Evolutionary conservation across 352 stramenopile genomes (phyloP), one percentile per base, ranked within the genome.

Genomic region (Phytophthora rubi): DNA sequence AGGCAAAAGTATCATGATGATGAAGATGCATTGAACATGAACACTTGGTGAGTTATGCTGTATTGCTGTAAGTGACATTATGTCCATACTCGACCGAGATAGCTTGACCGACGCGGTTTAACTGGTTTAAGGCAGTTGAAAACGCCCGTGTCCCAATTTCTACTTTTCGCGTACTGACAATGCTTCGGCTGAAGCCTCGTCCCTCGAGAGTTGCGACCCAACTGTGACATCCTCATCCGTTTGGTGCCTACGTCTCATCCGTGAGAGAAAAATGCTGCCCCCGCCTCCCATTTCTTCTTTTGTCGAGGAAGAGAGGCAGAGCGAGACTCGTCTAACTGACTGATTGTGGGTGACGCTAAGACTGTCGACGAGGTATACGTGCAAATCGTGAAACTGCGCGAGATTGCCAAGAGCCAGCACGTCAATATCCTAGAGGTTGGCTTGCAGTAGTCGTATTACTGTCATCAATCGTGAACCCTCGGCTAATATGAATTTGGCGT

Each of bases 351-450:
- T 4, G 66, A 74, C 55, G 35, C 61, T 5, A 67, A 68, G 60
- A 71, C 60, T 59, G 55, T 51, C n/a, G 42, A 74, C 37, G 49
- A 56, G 6, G 60, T 77, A 7, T 72, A 75, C 35, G 56, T 52
- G 13, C 71, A 75, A 65, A 68, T 77, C 28, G 71, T 56, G 23
- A 75, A 71, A 39, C 2, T 77, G 56, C 53, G 56, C 10, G 66
- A 68, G 16, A 48, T 73, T 30, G 62, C 60, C 5, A 59, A 55
- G 62, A 60, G 16, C 9, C 68, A 75, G 16, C 28, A 63, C 18
- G 35, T 77, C 6, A 55, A 71, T 42, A 68, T 77, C 30, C 71
- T 66, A 7, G 71, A 75, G 71, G 66, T 75, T 35, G 1, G 37
- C 23, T 26, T 26, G 23, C 2, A 26, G 23, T 26, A 3, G 23